Evolutionary conservation across 805 yeast species (phyloP).

Genomic region (Metschnikowia sp.): DNA sequence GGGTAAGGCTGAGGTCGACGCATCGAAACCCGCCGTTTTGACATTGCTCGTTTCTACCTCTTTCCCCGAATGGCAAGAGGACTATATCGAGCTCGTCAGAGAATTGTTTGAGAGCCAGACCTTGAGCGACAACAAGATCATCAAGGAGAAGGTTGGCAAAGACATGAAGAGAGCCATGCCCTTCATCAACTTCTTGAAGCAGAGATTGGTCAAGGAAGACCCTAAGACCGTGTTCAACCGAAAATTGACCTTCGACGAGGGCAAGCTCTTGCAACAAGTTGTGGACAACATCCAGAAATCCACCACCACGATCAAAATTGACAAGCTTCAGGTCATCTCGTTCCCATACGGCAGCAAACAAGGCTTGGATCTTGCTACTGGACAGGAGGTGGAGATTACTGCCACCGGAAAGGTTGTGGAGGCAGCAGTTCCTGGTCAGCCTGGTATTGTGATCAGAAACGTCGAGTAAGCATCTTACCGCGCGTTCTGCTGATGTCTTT

Average conservation of each 20-base stretch:
- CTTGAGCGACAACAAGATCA: constrained; percentile 60
- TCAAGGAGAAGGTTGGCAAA: constrained; percentile 67
- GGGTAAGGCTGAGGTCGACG: constrained; percentile 77
- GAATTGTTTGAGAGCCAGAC: constrained; percentile 64
- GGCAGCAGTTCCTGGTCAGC: constrained; percentile 87
- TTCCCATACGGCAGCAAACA: constrained; percentile 58
- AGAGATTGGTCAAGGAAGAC: constrained; percentile 65
- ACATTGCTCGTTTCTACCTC: constrained; percentile 71
- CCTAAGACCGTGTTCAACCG: constrained; percentile 85
- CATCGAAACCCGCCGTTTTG: constrained; percentile 66
- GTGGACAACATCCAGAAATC: constrained; percentile 57
- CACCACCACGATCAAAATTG: constrained; percentile 53
- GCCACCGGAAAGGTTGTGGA: constrained; percentile 69
- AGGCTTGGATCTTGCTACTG: constrained; percentile 68
- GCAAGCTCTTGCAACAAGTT: constrained; percentile 57
- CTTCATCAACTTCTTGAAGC: constrained; percentile 81
- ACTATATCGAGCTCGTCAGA: constrained; percentile 64
- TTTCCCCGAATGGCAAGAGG: constrained; percentile 72
- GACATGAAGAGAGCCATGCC: constrained; percentile 99
- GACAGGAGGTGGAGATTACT: constrained; percentile 64
- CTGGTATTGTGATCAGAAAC: constrained; percentile 79
- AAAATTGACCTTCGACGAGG: constrained; percentile 79
- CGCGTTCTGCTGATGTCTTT: no score
- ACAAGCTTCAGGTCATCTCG: constrained; percentile 56
- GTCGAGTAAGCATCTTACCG: constrained; percentile 20